Conservation (phyloP, 2,329 filamentous ascomycete genomes). For the Didymella lethalis region DNA sequence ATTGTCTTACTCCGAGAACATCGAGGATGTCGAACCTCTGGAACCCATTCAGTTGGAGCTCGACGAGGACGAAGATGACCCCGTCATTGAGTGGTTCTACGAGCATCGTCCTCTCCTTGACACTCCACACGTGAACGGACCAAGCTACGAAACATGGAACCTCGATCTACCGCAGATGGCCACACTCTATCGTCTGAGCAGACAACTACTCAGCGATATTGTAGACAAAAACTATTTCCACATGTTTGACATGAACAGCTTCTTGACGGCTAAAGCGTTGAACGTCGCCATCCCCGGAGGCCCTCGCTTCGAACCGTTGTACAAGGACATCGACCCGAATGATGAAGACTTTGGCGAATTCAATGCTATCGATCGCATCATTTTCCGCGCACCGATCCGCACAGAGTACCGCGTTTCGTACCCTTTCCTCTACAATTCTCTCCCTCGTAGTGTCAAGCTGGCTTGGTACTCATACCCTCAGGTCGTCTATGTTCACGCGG, state of each 20-base stretch:
- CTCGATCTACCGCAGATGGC: constrained; percentile 94
- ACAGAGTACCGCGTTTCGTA: constrained; percentile 96
- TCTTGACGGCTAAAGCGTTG: constrained; percentile 93
- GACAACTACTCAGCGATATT: constrained; percentile 87
- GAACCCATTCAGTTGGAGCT: constrained; percentile 99
- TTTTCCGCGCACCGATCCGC: constrained; percentile 92
- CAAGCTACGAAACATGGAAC: constrained; percentile 97
- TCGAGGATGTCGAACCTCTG: constrained; percentile 95
- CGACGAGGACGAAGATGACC: constrained; percentile 88
- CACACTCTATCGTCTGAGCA: constrained; percentile 88
- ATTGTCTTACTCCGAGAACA: constrained; percentile 97
- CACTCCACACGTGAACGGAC: constrained; percentile 91
- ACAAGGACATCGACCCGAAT: constrained; percentile 98
- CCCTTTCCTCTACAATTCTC: constrained; percentile 94
- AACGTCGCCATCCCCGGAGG: constrained; percentile 98
- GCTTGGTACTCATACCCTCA: constrained; percentile 95
- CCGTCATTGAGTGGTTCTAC: constrained; percentile 97
- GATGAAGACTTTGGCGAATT: constrained; percentile 99
- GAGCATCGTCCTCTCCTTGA: constrained; percentile 91
- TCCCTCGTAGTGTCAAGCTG: constrained; percentile 91
- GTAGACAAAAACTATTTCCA: constrained; percentile 98
- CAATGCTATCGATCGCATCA: constrained; percentile 98
- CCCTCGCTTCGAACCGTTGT: constrained; percentile 93
- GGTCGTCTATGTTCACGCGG: constrained; percentile 85
- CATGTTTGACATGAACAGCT: constrained; percentile 94